phyloP scores from a whole-genome alignment of 1,284 basidiomycete species.

The Laetiporus sulphureus region DNA sequence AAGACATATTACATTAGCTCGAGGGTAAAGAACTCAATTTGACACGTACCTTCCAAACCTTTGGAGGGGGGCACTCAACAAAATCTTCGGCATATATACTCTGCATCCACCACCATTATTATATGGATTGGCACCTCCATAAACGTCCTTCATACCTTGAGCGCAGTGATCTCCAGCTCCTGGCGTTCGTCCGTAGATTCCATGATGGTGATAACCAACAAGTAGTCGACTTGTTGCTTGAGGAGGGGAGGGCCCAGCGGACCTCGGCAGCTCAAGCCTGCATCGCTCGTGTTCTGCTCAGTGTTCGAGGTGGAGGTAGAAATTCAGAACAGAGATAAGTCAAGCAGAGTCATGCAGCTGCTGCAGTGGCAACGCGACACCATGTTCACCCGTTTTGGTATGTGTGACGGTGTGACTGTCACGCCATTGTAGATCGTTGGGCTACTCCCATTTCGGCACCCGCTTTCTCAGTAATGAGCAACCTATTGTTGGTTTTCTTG shows the following conservation, averaged over 20 bases:
- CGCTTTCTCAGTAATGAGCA: no score
- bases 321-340: slow-evolving; percentile 4
- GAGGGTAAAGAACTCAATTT: neutral
- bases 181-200: slow-evolving; percentile 64
- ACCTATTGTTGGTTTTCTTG: no score
- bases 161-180: slow-evolving; percentile 65
- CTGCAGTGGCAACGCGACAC: no score
- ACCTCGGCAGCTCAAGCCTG: slow-evolving; percentile 69
- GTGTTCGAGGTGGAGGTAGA: neutral
- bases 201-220: slow-evolving; percentile 39
- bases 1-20: slow-evolving; percentile 1
- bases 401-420: no score
- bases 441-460: no score
- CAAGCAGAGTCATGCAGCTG: slow-evolving; percentile 7
- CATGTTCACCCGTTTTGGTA: no score
- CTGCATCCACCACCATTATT: slow-evolving; percentile 6
- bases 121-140: no score
- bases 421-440: no score
- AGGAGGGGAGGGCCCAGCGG: slow-evolving; percentile 55
- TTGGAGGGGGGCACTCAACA: slow-evolving; percentile 63
- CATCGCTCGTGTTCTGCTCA: slow-evolving; percentile 32
- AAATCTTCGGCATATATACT: slow-evolving; percentile 76
- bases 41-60: slow-evolving; percentile 68
- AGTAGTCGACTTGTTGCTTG: slow-evolving; percentile 22
- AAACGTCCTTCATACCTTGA: slow-evolving; percentile 31